Percentiles rank a stretch among this genome's conserved stretches.
phyloP scores from a whole-genome alignment of 768 basidiomycete species.

The Kwoniella heveanensis region DNA sequence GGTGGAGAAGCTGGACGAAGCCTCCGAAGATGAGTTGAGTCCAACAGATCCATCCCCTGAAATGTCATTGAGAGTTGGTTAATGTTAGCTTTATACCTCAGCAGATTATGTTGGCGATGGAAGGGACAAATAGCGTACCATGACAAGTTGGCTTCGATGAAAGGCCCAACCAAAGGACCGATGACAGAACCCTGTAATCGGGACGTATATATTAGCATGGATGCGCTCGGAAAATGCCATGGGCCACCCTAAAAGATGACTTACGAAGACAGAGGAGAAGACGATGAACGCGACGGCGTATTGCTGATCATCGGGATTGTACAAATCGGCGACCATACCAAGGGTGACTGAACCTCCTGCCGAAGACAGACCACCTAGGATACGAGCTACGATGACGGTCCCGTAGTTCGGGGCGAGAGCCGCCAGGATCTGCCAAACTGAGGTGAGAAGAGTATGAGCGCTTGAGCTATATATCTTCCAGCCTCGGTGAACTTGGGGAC shows the following conservation, averaged over 20 bases:
- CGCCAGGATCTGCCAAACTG: slow-evolving; percentile 49
- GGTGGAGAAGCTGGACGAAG: slow-evolving; percentile 45
- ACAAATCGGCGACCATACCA: slow-evolving; percentile 53
- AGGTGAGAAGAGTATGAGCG: neutral
- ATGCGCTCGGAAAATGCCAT: neutral
- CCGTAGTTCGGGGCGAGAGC: slow-evolving; percentile 49
- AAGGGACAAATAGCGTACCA: slow-evolving; percentile 16
- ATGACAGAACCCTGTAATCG: slow-evolving; percentile 33
- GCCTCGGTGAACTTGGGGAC: slow-evolving; percentile 18
- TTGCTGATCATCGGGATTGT: slow-evolving; percentile 43
- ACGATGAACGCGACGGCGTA: slow-evolving; percentile 51
- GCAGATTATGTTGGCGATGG: too few species aligned
- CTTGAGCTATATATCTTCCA: too few species aligned
- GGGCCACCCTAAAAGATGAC: neutral
- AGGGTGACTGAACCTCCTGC: slow-evolving; percentile 53
- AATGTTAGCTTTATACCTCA: too few species aligned
- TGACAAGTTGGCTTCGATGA: slow-evolving; percentile 26
- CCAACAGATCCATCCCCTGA: slow-evolving; percentile 43
- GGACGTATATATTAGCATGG: neutral
- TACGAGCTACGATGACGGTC: slow-evolving; percentile 40
- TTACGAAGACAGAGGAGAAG: slow-evolving; percentile 37
- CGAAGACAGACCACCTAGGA: slow-evolving; percentile 51
- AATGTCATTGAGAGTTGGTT: neutral
- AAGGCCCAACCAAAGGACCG: slow-evolving; percentile 41
- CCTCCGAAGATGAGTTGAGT: slow-evolving; percentile 48